Percentiles rank a stretch among this genome's conserved stretches.
Conservation (phyloP, 768 basidiomycete species). For the Amanita exitialis region DNA sequence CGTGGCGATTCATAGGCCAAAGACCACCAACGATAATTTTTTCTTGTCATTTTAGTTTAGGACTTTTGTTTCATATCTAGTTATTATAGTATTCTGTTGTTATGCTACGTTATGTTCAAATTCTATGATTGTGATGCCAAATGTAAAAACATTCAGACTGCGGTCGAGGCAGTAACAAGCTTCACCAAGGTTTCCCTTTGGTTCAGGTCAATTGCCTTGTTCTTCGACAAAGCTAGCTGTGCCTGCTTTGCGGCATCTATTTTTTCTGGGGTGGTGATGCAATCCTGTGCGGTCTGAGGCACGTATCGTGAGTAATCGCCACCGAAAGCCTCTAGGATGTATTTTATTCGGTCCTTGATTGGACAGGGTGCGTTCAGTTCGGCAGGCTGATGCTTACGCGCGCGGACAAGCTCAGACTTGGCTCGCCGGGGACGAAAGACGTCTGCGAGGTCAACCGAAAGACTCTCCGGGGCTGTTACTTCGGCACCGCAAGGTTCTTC, state of each 20-base stretch:
- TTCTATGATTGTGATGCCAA: neutral
- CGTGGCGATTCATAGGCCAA: neutral
- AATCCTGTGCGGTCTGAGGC: constrained; percentile 18
- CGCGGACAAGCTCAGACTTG: constrained; percentile 4
- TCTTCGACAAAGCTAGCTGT: constrained; percentile 22
- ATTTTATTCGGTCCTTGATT: constrained; percentile 10
- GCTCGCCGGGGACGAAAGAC: constrained; percentile 11
- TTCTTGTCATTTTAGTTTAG: constrained; percentile 1
- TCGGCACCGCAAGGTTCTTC: constrained; percentile 14
- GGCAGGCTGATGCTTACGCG: constrained; percentile 7
- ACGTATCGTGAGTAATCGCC: constrained; percentile 45
- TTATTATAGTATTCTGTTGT: constrained; percentile 2
- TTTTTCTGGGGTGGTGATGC: constrained; percentile 15
- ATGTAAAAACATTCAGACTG: neutral
- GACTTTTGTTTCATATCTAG: neutral
- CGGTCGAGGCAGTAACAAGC: neutral
- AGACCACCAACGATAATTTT: neutral
- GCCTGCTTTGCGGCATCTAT: constrained; percentile 34
- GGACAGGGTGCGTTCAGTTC: neutral
- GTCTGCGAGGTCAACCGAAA: constrained; percentile 15
- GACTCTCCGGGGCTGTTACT: constrained; percentile 14
- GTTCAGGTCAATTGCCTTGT: constrained; percentile 2
- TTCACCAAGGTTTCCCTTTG: constrained; percentile 1
- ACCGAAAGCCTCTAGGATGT: constrained; percentile 24
- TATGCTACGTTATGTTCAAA: neutral